Base-by-base conservation (phyloP, 192 early-diverging fungal species). In the Coemansia sp. region DNA sequence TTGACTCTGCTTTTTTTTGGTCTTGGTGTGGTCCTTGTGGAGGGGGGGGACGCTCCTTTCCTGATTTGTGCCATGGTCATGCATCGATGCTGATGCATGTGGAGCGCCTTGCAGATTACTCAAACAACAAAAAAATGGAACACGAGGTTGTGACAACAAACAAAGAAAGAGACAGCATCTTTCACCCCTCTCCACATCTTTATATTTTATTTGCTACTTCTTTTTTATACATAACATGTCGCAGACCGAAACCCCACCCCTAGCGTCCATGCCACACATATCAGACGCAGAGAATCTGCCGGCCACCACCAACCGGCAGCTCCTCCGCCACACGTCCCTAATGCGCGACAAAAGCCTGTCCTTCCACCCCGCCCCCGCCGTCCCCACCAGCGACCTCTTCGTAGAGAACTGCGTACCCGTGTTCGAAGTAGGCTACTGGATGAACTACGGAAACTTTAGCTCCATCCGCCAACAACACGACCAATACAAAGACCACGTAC, bases 361-460 rank as follows among this genome's bases (percentile, higher is more conserved):
- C 36, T 60, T 60, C 19, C 19, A 60, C 35, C 68, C 14, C 14
- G 16, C 3, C 41, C 37, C 31, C 46, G 34, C 19, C 14, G 57
- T 62, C 17, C 27, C 71, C 1, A 48, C 24, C 57, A 48, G 61
- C 40, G 64, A 66, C 2, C 41, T 70, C 3, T 50, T 45, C 8
- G 64, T 81, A 1, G 74, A 70, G 21, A 81, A 81, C 74, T 81
- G 79, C 41, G 79, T 54, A 31, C 79, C 79, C 0, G 79, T 81
- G 51, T 81, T 81, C 29, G 79, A 81, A 37, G 79, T 81, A 3
- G 79, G 79, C 11, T 81, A 76, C 71, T 81, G 79, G 79, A 81
- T 81, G 79, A 81, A 81, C 68, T 81, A 67, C 64, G 79, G 79
- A 40, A 76, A 73, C 71, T 81, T 81, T 51, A 72, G 64, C 53